Evolutionary conservation across 345 rosid genomes (phyloP).

Genomic region (Turritis glabra): DNA sequence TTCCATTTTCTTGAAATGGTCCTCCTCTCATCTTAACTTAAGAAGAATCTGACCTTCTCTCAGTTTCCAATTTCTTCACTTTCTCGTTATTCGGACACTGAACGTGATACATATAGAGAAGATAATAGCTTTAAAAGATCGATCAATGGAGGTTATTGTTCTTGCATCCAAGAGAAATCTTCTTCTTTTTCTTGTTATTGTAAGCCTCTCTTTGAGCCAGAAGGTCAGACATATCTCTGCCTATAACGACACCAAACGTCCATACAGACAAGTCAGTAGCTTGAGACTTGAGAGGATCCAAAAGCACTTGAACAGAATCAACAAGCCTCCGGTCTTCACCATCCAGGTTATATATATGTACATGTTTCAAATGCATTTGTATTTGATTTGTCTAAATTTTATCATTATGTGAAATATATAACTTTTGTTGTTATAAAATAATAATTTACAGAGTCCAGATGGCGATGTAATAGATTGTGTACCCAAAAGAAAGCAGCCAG

Average conservation of each 20-base stretch:
- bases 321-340: conserved; percentile 80
- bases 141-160: conserved; percentile 25
- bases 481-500: conserved; percentile 80
- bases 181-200: conserved; percentile 28
- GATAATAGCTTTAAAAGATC: conserved; percentile 31
- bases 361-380: conserved; percentile 8
- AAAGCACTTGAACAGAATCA: conserved; percentile 74
- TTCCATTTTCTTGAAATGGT: conserved; percentile 35
- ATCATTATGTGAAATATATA: conserved; percentile 9
- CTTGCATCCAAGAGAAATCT: conserved; percentile 26
- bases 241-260: conserved; percentile 51
- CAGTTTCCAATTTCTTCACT: conserved; percentile 29
- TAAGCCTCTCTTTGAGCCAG: conserved; percentile 29
- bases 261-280: conserved; percentile 60
- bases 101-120: conserved; percentile 39
- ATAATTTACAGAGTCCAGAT: conserved; percentile 61
- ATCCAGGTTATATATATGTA: conserved; percentile 55
- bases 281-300: conserved; percentile 79
- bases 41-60: conserved; percentile 17
- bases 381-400: background rate
- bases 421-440: background rate
- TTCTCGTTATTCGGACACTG: conserved; percentile 45
- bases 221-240: conserved; percentile 38
- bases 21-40: conserved; percentile 1
- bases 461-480: conserved; percentile 96